Percentiles rank a stretch among this genome's conserved stretches.
phyloP scores from a whole-genome alignment of 2,329 filamentous ascomycete genomes.

The Colletotrichum orbiculare region DNA sequence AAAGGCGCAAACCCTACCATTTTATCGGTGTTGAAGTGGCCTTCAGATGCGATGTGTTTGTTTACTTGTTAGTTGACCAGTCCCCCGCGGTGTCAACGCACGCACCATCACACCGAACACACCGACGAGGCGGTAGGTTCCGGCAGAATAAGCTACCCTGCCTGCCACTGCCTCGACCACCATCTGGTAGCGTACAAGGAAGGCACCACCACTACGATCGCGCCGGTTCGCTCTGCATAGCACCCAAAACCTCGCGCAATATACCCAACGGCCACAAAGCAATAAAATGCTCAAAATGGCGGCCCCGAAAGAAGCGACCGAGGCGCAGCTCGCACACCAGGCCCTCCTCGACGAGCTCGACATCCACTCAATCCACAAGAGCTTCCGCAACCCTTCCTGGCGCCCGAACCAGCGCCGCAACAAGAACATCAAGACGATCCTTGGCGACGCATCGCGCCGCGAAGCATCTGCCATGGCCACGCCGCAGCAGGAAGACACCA shows the following conservation, averaged over 20 bases:
- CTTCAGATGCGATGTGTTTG: slow-evolving; percentile 17
- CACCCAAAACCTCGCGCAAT: neutral
- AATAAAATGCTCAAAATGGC: slow-evolving; percentile 66
- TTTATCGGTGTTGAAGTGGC: slow-evolving; percentile 8
- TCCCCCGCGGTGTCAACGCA: neutral
- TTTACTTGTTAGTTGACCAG: slow-evolving; percentile 12
- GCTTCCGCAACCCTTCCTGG: slow-evolving; percentile 91
- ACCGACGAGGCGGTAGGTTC: slow-evolving; percentile 29
- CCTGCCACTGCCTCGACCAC: slow-evolving; percentile 11
- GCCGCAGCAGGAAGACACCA: slow-evolving; percentile 75
- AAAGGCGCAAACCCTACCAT: slow-evolving; percentile 22
- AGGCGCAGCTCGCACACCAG: slow-evolving; percentile 83
- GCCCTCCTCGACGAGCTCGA: slow-evolving; percentile 91
- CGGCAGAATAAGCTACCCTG: slow-evolving; percentile 34
- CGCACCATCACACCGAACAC: slow-evolving; percentile 14
- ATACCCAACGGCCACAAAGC: neutral
- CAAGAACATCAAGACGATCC: slow-evolving; percentile 98
- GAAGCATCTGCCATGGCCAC: slow-evolving; percentile 84
- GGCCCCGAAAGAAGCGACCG: slow-evolving; percentile 76
- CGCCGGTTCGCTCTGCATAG: no score
- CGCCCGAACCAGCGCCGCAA: slow-evolving; percentile 94
- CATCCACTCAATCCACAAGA: slow-evolving; percentile 85
- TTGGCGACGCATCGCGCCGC: slow-evolving; percentile 87
- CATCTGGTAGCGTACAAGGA: no score
- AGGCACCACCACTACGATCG: no score